Evolutionary conservation across 1,139 yeast species (phyloP), one percentile per base, ranked within the genome.

Genomic region (Candida sojae): DNA sequence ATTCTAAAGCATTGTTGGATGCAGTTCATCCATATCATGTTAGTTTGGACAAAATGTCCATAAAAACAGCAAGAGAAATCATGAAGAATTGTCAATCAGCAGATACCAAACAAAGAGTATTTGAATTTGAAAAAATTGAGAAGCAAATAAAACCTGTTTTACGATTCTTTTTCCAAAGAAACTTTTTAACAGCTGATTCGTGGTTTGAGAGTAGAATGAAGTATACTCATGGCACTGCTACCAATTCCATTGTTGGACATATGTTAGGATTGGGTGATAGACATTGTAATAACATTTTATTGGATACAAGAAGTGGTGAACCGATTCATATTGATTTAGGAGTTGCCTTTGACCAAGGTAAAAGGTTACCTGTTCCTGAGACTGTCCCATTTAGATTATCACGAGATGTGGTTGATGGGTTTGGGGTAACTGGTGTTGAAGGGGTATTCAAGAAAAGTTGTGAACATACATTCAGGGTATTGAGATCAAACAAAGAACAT

Each of bases 261-360:
- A 75, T 92, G 9, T 70, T 95, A 31, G 99, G 99, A 0, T 74
- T 95, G 10, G 99, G 99, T 2, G 99, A 95, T 63, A 75, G 99
- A 26, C 99, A 95, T 66, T 82, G 96, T 61, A 90, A 90, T 63
- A 95, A 95, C 62, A 86, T 95, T 39, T 67, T 95, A 49, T 62
- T 95, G n/a, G 98, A 95, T 62, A 74, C 77, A 46, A 62, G 62
- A 12, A 78, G 88, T 0, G 99, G 99, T 0, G 97, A 92, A 56
- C 96, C 97, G 0, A 84, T 95, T 29, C 99, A 95, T 64, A 95
- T 95, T 58, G 99, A 95, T 64, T 71, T 95, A 33, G 99, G 99
- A 0, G 93, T 93, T 47, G 96, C 98, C 0, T 95, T 95, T 70
- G 99, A 95, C 61, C 92, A 87, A 60, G 99, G 99, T 0, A 85